These are phyloP conservation scores for Chamaenerion angustifolium DNA, from an alignment of 345 rosid species.

Conservation along the genomic window DNA sequence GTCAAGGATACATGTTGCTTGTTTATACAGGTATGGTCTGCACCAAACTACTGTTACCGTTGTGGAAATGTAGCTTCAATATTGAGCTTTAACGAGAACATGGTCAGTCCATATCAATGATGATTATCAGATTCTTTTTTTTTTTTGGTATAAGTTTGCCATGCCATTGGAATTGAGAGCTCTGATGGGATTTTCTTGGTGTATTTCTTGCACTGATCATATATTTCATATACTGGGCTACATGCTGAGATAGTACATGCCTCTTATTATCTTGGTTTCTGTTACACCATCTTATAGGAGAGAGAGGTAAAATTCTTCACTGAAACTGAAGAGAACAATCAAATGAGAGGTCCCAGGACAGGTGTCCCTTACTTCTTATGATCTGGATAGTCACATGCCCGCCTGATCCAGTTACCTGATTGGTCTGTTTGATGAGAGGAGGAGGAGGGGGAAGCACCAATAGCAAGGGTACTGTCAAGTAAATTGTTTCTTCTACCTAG, in stretches of 20 bases:
- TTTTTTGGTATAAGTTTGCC: too few relatives aligned
- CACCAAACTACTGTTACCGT: slow-evolving; percentile 92
- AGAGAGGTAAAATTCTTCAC: slow-evolving; percentile 96
- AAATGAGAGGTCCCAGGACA: slow-evolving; percentile 98
- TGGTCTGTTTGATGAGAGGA: too few relatives aligned
- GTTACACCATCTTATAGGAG: slow-evolving; percentile 33
- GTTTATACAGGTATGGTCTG: slow-evolving; percentile 82
- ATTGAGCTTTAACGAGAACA: slow-evolving; percentile 83
- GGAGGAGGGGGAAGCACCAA: too few relatives aligned
- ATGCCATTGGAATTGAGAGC: too few relatives aligned
- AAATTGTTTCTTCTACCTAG: too few relatives aligned
- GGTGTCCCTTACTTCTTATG: slow-evolving; percentile 92
- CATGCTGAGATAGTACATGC: too few relatives aligned
- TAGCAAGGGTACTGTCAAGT: too few relatives aligned
- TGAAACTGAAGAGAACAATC: slow-evolving; percentile 96
- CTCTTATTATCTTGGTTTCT: background rate
- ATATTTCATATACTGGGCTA: too few relatives aligned
- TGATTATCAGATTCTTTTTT: too few relatives aligned
- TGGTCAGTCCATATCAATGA: slow-evolving; percentile 34
- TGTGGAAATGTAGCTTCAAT: slow-evolving; percentile 99
- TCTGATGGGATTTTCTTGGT: too few relatives aligned
- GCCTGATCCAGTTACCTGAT: too few relatives aligned
- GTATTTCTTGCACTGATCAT: too few relatives aligned
- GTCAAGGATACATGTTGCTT: slow-evolving; percentile 5
- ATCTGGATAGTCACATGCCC: slow-evolving; percentile 6